phyloP scores from a whole-genome alignment of 305 asterid species.

The Fraxinus dipetala region DNA sequence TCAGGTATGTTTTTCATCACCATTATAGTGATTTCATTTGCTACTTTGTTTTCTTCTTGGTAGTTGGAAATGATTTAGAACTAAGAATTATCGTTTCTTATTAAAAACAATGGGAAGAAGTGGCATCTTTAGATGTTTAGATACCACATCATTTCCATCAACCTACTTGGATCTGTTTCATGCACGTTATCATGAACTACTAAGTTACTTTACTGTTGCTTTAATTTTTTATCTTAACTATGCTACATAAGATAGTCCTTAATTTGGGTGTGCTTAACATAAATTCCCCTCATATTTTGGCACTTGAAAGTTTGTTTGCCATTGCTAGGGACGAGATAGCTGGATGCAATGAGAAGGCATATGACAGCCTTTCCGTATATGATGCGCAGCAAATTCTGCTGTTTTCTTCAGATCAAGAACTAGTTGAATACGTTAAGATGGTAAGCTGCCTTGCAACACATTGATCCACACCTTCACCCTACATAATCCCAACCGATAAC shows the following conservation, averaged over 20 bases:
- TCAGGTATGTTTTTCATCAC: slow-evolving; percentile 49
- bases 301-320: background rate
- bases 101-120: background rate
- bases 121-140: background rate
- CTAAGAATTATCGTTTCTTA: background rate
- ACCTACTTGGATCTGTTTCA: background rate
- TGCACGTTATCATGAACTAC: background rate
- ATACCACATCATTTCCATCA: background rate
- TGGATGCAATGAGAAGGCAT: slow-evolving; percentile 58
- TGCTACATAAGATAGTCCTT: background rate
- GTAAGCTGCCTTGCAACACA: slow-evolving; percentile 17
- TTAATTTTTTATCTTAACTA: background rate
- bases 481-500: no score
- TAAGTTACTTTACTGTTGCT: background rate
- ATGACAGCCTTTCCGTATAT: slow-evolving; percentile 39
- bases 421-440: slow-evolving; percentile 32
- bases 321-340: slow-evolving; percentile 49
- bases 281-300: background rate
- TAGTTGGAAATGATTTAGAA: background rate
- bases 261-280: background rate
- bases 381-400: slow-evolving; percentile 39
- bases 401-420: slow-evolving; percentile 42
- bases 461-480: no score
- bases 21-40: background rate
- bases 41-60: background rate